Base-by-base conservation (phyloP, 345 rosid genomes). In the Arabidopsis suecica region DNA sequence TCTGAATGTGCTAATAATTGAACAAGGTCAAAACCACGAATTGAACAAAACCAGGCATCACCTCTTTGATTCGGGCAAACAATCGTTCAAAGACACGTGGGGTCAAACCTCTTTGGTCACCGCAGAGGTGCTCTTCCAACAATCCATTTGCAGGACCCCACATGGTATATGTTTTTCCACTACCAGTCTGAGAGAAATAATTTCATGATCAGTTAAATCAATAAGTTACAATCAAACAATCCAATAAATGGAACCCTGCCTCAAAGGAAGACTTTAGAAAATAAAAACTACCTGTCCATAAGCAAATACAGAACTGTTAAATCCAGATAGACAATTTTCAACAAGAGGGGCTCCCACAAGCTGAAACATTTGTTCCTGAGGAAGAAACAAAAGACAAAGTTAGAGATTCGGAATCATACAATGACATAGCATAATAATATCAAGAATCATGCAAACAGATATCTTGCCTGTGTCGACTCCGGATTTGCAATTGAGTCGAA, bases 81-180 rank as follows among this genome's bases (percentile, higher is more conserved):
- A 42, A 42, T 12, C 16, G 47, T 42, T 89, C 82, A 69, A 93
- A 87, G 65, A 93, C 91, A 23, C 91, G 89, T 32, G 97, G 96
- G 44, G 96, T 89, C 72, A 91, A 81, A 71, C 98, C 98, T 81
- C 85, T 95, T 65, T 88, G 87, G 56, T 85, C 93, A 74, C 85
- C 77, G 1, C 80, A 76, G 53, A 82, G 76, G 53, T 82, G 81
- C 48, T 84, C 88, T 71, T 88, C 88, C 73, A 71, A 78, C 77
- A 94, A 77, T 45, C 90, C 93, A 14, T 91, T 88, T 78, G 93
- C 83, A 65, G 97, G 97, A 67, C 97, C 98, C 98, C 96, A 94
- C 84, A 94, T 89, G 2, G 97, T 94, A 79, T 87, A 94, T 18
- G 96, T 94, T 77, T 91, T 94, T 37, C 98, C 74, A 20, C 25